Conservation (phyloP, 768 basidiomycete genomes). For the Hypsizygus marmoreus region DNA sequence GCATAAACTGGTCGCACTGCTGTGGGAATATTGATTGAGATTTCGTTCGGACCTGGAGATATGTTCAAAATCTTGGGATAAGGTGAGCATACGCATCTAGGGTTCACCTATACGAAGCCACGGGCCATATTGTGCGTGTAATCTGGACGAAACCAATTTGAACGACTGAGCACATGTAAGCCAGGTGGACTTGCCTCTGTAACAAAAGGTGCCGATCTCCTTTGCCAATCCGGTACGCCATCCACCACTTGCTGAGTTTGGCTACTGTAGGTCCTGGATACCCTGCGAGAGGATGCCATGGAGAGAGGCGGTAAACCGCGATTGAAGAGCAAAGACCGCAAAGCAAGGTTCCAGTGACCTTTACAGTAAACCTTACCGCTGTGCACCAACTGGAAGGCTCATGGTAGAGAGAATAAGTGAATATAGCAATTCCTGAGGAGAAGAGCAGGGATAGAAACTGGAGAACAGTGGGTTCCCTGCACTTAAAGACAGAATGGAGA, state of each 20-base stretch:
- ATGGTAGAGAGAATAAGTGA: neutral
- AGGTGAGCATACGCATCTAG: constrained; percentile 1
- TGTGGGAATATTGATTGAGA: constrained; percentile 29
- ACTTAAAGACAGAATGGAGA: neutral
- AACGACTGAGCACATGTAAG: neutral
- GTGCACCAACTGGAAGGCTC: neutral
- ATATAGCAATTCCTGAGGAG: neutral
- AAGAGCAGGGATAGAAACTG: neutral
- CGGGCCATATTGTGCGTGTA: constrained; percentile 32
- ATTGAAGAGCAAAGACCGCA: constrained; percentile 8
- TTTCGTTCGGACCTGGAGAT: constrained; percentile 37
- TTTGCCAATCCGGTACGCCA: constrained; percentile 4
- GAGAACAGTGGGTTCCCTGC: neutral
- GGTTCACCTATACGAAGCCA: constrained; percentile 36
- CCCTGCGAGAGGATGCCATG: constrained; percentile 8
- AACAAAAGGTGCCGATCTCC: constrained; percentile 5
- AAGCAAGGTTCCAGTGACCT: too few species aligned
- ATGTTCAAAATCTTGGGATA: neutral
- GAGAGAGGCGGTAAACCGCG: constrained; percentile 11
- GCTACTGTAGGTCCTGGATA: constrained; percentile 10
- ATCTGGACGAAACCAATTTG: constrained; percentile 15
- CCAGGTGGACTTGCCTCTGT: neutral
- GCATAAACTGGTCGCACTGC: constrained; percentile 26
- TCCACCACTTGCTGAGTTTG: constrained; percentile 10
- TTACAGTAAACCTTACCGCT: neutral